Base-by-base conservation (phyloP, 2,329 filamentous ascomycete genomes). In the Sporothrix euskadiensis region DNA sequence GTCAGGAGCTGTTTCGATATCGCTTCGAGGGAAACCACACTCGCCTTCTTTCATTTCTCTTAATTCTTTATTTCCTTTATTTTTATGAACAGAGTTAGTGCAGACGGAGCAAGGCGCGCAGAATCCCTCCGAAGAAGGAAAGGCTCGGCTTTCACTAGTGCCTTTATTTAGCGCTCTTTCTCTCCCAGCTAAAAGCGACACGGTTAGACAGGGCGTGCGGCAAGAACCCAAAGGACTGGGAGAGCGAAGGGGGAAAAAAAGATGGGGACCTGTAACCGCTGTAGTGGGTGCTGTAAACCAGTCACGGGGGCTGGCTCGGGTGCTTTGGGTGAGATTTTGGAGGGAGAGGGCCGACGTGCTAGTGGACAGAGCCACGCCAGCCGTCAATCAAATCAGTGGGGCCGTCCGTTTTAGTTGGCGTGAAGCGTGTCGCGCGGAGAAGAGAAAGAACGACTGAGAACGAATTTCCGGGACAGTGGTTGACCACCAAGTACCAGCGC, bases 41-140 rank as follows among this genome's bases (percentile, higher is more conserved):
- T n/a, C 30, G 56, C 56, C 59, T 41, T 63, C 26, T 26, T 32
- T 57, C 32, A 41, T 63, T 41, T 63, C 32, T 63, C 19, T 41
- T 63, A 41, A 41, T n/a, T 39, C 32, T 61, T 61, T 61, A 35
- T 41, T 35, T 39, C 32, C 14, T 22, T 61, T 63, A 39, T 22
- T 19, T 65, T 63, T 63, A 41, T 41, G 57, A 39, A 61, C 32
- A 10, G 59, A 41, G 4, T 66, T 66, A 66, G 63, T 66, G 41
- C 63, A 52, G 26, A 52, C 44, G 19, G 44, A 52, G 39, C 39
- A 47, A 68, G 63, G 71, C 61, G 71, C 71, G 71, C 71, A 68
- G 39, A 73, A 73, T 73, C 71, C 35, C 68, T 73, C 71, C 71
- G 5, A 41, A 73, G 49, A 47, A 10, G 39, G 71, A 56, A 72